These are phyloP conservation scores for Cercospora zeae-maydis DNA, from an alignment of 2,329 filamentous ascomycete genomes.

Conservation along the genomic window DNA sequence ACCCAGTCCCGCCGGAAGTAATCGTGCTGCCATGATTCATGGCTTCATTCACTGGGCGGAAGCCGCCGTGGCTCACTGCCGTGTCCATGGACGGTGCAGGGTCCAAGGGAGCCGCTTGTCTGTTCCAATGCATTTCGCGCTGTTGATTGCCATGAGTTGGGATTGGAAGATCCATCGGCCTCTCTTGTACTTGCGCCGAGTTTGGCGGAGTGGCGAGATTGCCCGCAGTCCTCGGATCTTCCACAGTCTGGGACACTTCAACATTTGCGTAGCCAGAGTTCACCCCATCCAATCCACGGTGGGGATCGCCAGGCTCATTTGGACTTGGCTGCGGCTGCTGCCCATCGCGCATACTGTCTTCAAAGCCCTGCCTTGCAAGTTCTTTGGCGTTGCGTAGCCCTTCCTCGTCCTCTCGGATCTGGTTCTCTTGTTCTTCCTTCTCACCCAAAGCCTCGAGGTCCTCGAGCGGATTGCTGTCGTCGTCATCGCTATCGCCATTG, in stretches of 20 bases:
- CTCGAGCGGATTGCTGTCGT: slow-evolving; percentile 37
- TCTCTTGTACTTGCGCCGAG: background rate
- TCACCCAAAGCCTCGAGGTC: slow-evolving; percentile 36
- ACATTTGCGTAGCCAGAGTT: background rate
- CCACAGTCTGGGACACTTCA: background rate
- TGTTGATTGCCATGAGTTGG: background rate
- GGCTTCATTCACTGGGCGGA: slow-evolving; percentile 21
- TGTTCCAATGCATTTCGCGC: background rate
- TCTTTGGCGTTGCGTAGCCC: slow-evolving; percentile 33
- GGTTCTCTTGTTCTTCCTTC: slow-evolving; percentile 33
- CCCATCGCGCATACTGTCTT: slow-evolving; percentile 22
- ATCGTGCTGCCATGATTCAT: slow-evolving; percentile 9
- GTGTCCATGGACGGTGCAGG: background rate
- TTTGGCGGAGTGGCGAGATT: background rate
- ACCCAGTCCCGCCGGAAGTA: slow-evolving; percentile 6
- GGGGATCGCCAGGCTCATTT: background rate
- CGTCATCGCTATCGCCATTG: slow-evolving; percentile 33
- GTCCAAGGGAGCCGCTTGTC: background rate
- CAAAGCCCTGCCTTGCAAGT: slow-evolving; percentile 31
- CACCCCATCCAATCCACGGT: background rate
- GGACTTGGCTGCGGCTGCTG: background rate
- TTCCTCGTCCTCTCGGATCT: slow-evolving; percentile 31
- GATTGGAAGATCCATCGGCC: background rate
- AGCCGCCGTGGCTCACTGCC: slow-evolving; percentile 12
- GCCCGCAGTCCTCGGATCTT: background rate